phyloP scores from a whole-genome alignment of 495 filamentous ascomycete species.

The Massariosphaeria phaeospora region DNA sequence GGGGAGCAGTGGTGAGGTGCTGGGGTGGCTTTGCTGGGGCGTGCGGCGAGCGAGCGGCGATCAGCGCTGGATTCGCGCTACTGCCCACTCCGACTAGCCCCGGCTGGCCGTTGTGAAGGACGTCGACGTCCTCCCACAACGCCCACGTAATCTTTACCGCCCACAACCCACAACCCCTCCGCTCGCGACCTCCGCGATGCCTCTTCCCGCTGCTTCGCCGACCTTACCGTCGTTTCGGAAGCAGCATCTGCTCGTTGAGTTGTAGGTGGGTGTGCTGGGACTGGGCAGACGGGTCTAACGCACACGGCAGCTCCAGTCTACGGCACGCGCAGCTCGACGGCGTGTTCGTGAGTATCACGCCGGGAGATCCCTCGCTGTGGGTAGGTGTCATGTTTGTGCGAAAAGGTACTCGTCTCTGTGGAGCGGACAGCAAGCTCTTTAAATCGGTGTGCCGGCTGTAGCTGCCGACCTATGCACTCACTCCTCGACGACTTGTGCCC shows the following conservation, averaged over 20 bases:
- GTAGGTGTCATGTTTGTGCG: constrained; percentile 85
- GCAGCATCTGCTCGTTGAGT: constrained; percentile 34
- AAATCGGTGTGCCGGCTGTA: no score
- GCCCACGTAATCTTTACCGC: background rate
- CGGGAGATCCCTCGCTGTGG: constrained; percentile 76
- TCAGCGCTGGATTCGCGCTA: background rate
- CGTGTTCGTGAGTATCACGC: constrained; percentile 78
- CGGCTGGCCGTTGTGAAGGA: no score
- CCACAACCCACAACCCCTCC: background rate
- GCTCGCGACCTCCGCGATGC: no score
- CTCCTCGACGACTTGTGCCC: no score
- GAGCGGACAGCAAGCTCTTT: no score
- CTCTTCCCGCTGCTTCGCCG: constrained; percentile 16
- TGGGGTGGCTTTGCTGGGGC: background rate
- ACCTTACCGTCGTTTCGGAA: constrained; percentile 28
- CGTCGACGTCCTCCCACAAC: constrained; percentile 2
- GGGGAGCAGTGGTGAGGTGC: background rate
- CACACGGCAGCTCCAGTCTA: constrained; percentile 62
- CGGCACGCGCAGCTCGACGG: constrained; percentile 76
- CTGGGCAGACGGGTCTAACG: constrained; percentile 5
- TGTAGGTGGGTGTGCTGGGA: constrained; percentile 23
- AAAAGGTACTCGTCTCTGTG: constrained; percentile 53
- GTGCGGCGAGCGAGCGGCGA: background rate
- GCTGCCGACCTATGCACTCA: no score
- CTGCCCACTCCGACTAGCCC: background rate